phyloP scores from a whole-genome alignment of 2,329 filamentous ascomycete species.

The Diaporthe destruens region DNA sequence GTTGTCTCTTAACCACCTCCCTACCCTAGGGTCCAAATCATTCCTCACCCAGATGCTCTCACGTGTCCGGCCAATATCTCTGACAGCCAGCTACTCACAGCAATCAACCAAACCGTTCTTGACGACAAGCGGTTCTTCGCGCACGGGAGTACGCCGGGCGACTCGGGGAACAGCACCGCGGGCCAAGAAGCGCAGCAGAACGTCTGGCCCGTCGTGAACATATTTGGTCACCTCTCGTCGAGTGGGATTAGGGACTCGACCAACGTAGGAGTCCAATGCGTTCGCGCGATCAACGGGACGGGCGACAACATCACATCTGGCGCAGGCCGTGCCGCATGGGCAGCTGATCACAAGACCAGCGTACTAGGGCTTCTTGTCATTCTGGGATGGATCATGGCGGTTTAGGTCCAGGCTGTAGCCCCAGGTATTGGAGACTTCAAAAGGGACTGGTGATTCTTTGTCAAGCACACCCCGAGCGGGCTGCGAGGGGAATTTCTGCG shows the following conservation, averaged over 20 bases:
- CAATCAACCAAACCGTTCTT: slow-evolving; percentile 30
- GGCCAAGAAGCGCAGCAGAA: slow-evolving; percentile 25
- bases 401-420: not conserved
- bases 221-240: slow-evolving; percentile 31
- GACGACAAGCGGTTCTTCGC: slow-evolving; percentile 38
- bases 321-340: not conserved
- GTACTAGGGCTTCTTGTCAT: not conserved
- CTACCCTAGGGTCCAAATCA: too few relatives aligned
- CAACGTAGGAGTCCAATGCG: slow-evolving; percentile 31
- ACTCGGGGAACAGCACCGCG: slow-evolving; percentile 19
- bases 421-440: not conserved
- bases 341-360: not conserved
- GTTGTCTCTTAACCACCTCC: not conserved
- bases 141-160: slow-evolving; percentile 12
- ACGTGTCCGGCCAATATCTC: not conserved
- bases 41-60: too few relatives aligned
- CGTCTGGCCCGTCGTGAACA: slow-evolving; percentile 29
- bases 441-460: not conserved
- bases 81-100: not conserved
- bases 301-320: slow-evolving; percentile 25
- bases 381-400: not conserved
- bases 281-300: slow-evolving; percentile 30
- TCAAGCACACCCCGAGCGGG: too few relatives aligned
- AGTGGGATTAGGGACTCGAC: not conserved
- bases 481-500: not conserved